Evolutionary conservation across 352 stramenopile species (phyloP).

Genomic region (Thalassiosira exigua): DNA sequence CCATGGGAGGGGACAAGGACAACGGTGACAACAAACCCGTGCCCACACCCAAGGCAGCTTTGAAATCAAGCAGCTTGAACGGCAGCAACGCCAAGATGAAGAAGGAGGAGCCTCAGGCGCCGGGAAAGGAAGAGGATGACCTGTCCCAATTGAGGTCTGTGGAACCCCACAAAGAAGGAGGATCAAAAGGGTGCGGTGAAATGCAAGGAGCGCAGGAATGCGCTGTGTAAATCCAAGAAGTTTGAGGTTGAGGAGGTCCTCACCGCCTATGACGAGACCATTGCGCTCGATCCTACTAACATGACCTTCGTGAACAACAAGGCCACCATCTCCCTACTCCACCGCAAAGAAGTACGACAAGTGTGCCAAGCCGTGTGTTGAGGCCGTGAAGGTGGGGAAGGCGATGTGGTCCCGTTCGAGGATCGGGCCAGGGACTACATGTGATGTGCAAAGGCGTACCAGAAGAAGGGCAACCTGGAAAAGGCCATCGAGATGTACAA

Average conservation of each 20-base stretch:
- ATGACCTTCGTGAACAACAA: conserved; percentile 98
- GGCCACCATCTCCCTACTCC: conserved; percentile 95
- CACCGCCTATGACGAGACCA: conserved; percentile 95
- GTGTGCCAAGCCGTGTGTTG: conserved; percentile 92
- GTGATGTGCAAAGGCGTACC: conserved; percentile 94
- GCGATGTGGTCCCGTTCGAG: conserved; percentile 94
- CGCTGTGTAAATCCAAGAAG: conserved; percentile 96
- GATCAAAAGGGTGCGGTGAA: conserved; percentile 85
- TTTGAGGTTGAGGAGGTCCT: conserved; percentile 93
- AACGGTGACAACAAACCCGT: conserved; percentile 53
- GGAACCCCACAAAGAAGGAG: conserved; percentile 80
- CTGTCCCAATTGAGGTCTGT: conserved; percentile 81
- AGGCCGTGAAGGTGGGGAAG: conserved; percentile 96
- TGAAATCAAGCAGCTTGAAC: background rate
- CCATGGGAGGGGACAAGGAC: conserved; percentile 34
- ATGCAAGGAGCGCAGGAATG: conserved; percentile 95
- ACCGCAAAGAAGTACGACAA: conserved; percentile 94
- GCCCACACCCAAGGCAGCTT: conserved; percentile 4
- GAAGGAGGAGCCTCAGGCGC: conserved; percentile 60
- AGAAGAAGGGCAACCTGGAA: conserved; percentile 92
- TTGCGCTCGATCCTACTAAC: conserved; percentile 93
- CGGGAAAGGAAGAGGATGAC: conserved; percentile 78
- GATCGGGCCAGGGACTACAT: conserved; percentile 95
- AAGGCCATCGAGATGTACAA: conserved; percentile 94
- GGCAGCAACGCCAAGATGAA: conserved; percentile 33